phyloP scores from a whole-genome alignment of 1,139 yeast genomes.

The Taphrina flavorubra region DNA sequence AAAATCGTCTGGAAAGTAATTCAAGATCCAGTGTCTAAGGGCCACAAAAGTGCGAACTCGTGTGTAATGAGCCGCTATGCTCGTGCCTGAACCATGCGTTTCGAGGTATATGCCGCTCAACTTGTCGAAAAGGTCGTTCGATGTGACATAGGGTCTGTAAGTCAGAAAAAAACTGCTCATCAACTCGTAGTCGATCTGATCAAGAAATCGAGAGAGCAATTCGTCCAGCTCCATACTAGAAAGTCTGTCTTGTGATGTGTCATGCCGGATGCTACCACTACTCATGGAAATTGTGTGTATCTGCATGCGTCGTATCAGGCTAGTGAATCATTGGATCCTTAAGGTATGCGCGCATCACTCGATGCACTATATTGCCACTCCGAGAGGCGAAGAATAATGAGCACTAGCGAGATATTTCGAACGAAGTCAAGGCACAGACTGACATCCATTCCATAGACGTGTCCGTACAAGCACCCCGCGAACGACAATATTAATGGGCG shows the following conservation, averaged over 20 bases:
- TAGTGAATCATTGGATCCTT: background rate
- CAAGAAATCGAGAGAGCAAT: conserved; percentile 65
- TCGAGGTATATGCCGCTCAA: conserved; percentile 55
- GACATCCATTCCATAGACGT: background rate
- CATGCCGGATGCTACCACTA: background rate
- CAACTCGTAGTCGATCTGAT: conserved; percentile 64
- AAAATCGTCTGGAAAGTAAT: conserved; percentile 54
- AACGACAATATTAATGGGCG: too few relatives aligned
- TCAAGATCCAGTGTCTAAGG: conserved; percentile 85
- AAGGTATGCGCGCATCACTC: too few relatives aligned
- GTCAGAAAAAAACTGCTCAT: conserved; percentile 86
- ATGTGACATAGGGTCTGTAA: conserved; percentile 70
- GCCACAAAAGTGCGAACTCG: conserved; percentile 86
- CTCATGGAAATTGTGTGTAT: background rate
- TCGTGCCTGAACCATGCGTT: background rate
- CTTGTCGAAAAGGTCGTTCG: conserved; percentile 64
- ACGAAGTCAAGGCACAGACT: background rate
- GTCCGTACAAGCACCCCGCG: background rate
- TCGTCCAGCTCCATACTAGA: conserved; percentile 58
- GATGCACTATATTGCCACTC: too few relatives aligned
- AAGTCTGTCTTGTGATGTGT: background rate
- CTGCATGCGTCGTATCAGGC: background rate
- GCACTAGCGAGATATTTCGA: background rate
- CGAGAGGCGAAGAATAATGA: too few relatives aligned
- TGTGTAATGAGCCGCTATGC: conserved; percentile 65